phyloP scores from a whole-genome alignment of 495 filamentous ascomycete species.

The Aspergillus bertholletiae region DNA sequence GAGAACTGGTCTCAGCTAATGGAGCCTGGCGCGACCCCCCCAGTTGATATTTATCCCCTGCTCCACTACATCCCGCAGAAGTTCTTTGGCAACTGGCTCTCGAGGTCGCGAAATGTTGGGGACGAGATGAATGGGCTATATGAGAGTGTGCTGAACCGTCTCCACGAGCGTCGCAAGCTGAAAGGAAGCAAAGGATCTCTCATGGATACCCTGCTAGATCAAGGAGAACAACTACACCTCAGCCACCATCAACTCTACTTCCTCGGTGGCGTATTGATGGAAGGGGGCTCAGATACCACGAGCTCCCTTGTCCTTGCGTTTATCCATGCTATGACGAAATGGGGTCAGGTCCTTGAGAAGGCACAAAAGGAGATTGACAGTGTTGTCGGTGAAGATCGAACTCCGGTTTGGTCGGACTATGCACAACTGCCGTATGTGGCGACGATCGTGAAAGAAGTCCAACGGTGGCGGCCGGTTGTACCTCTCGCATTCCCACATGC shows the following conservation, averaged over 20 bases:
- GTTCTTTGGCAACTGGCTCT: no score
- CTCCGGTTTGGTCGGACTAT: conserved; percentile 23
- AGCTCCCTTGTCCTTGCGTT: no score
- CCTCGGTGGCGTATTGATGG: conserved; percentile 33
- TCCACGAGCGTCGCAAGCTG: no score
- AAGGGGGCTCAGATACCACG: conserved; percentile 52
- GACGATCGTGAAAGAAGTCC: conserved; percentile 34
- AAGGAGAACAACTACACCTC: conserved; percentile 30
- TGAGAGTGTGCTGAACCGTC: no score
- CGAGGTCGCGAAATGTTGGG: no score
- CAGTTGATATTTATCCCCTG: no score
- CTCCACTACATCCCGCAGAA: no score
- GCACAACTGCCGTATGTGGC: conserved; percentile 34
- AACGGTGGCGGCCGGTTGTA: conserved; percentile 37
- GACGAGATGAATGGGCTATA: no score
- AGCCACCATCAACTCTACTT: conserved; percentile 27
- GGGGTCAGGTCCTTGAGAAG: no score
- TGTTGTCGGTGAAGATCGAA: conserved; percentile 18
- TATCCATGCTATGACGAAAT: no score
- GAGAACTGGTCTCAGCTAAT: no score
- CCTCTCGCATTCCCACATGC: conserved; percentile 53
- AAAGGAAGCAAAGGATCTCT: conserved; percentile 18
- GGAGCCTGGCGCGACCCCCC: no score
- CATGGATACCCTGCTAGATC: conserved; percentile 42
- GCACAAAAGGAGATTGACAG: conserved; percentile 49